These are phyloP conservation scores for Fraxinus sp. DNA, from an alignment of 305 asterid species.

Conservation along the genomic window DNA sequence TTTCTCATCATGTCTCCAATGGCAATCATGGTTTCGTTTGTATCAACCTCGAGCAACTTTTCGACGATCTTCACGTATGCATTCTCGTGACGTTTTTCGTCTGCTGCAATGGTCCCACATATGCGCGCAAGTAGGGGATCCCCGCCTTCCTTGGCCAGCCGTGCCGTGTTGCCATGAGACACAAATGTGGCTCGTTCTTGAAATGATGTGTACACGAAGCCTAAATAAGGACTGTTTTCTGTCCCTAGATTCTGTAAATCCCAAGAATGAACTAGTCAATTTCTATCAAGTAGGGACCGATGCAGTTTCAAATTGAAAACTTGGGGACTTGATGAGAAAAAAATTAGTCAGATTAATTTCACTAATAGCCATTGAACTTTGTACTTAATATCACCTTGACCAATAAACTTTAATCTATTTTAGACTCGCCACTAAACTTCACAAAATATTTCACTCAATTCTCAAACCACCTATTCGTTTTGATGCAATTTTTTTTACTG, in stretches of 20 bases:
- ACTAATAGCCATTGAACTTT: neutral
- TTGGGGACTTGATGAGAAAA: neutral
- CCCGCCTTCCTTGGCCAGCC: constrained; percentile 36
- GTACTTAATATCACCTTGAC: neutral
- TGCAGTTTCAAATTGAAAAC: neutral
- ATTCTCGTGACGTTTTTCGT: constrained; percentile 44
- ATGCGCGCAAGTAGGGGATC: constrained; percentile 33
- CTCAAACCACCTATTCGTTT: neutral
- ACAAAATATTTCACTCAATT: neutral
- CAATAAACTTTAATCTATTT: neutral
- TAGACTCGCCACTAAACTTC: neutral
- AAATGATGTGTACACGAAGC: constrained; percentile 40
- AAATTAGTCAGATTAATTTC: neutral
- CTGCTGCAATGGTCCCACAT: constrained; percentile 42
- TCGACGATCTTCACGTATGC: constrained; percentile 30
- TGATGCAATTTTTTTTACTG: neutral
- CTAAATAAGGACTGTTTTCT: constrained; percentile 32
- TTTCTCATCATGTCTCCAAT: constrained; percentile 41
- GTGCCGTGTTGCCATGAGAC: constrained; percentile 37
- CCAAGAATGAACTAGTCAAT: neutral
- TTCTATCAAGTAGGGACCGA: neutral
- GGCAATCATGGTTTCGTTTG: constrained; percentile 28
- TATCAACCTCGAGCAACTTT: constrained; percentile 34
- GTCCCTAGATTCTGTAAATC: constrained; percentile 17
- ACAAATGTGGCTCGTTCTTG: constrained; percentile 46